Percentiles rank a stretch among this genome's conserved stretches.
Evolutionary conservation across 306 rosid genomes (phyloP).

Genomic region (Senna tora): DNA sequence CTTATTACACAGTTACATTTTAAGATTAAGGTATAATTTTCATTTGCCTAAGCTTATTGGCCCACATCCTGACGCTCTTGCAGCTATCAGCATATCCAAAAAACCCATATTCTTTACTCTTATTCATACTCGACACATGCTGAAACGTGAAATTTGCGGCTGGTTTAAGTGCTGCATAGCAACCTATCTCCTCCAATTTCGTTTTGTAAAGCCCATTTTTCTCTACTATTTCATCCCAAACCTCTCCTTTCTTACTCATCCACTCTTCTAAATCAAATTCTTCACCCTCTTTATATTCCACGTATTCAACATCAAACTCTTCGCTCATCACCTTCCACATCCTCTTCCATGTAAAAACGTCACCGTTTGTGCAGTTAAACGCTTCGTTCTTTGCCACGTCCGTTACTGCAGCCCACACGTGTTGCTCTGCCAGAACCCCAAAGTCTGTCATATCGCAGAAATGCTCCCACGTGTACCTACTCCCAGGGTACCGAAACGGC

Average conservation of each 20-base stretch:
- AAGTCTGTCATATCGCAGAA: constrained; percentile 50
- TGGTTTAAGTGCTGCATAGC: not conserved
- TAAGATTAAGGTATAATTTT: constrained; percentile 51
- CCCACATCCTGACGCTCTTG: constrained; percentile 41
- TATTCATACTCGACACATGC: constrained; percentile 53
- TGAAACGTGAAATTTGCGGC: constrained; percentile 41
- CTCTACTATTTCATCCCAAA: constrained; percentile 51
- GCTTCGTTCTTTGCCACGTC: constrained; percentile 37
- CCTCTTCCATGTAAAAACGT: constrained; percentile 47
- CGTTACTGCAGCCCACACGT: constrained; percentile 52
- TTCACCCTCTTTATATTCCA: constrained; percentile 15
- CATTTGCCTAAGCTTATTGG: constrained; percentile 34
- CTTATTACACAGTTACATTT: no score
- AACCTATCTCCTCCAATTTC: constrained; percentile 45
- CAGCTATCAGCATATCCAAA: constrained; percentile 34
- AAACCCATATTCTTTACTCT: constrained; percentile 50
- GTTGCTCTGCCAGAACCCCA: constrained; percentile 44
- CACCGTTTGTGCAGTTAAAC: constrained; percentile 49
- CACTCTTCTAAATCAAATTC: constrained; percentile 42
- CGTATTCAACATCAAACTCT: constrained; percentile 38
- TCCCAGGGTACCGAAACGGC: constrained; percentile 43
- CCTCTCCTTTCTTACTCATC: constrained; percentile 46
- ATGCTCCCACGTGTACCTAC: constrained; percentile 51
- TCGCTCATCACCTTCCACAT: constrained; percentile 37
- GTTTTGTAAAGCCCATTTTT: constrained; percentile 43